phyloP scores from a whole-genome alignment of 1,139 yeast genomes.

The Pichia norvegensis region DNA sequence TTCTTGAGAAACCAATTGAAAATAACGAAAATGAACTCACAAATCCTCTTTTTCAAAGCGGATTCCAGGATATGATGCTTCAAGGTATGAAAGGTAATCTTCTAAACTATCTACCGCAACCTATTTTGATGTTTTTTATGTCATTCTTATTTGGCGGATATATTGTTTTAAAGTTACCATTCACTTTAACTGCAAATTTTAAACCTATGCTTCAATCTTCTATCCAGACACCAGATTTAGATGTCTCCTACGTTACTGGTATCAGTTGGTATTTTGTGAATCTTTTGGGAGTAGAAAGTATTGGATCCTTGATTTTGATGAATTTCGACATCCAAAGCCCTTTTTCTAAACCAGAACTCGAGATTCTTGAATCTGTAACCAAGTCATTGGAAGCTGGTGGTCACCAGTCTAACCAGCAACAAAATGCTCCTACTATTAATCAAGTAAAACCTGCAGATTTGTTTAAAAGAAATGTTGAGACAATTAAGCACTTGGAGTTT shows the following conservation, averaged over 20 bases:
- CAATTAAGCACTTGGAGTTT: slow-evolving; percentile 20
- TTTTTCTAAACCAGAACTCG: slow-evolving; percentile 6
- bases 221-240: slow-evolving; percentile 74
- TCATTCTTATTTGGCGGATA: slow-evolving; percentile 90
- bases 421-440: slow-evolving; percentile 34
- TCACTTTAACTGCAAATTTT: slow-evolving; percentile 81
- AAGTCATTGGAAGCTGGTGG: slow-evolving; percentile 11
- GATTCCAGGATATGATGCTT: slow-evolving; percentile 66
- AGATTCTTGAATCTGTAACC: slow-evolving; percentile 6
- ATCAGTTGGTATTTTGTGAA: slow-evolving; percentile 97
- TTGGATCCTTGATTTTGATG: slow-evolving; percentile 24
- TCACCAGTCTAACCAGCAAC: slow-evolving; percentile 39
- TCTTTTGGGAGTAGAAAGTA: slow-evolving; percentile 74
- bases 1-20: slow-evolving; percentile 7
- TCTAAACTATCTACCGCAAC: slow-evolving; percentile 83
- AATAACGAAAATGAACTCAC: slow-evolving; percentile 14
- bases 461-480: slow-evolving; percentile 68
- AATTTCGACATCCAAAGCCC: slow-evolving; percentile 1
- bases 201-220: slow-evolving; percentile 90
- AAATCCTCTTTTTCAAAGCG: slow-evolving; percentile 66
- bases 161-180: slow-evolving; percentile 71
- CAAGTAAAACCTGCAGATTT: slow-evolving; percentile 54
- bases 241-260: slow-evolving; percentile 90
- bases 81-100: slow-evolving; percentile 74
- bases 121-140: slow-evolving; percentile 93